These are phyloP conservation scores for Xenoacremonium recifei DNA, from an alignment of 2,329 filamentous ascomycete species.

Conservation along the genomic window DNA sequence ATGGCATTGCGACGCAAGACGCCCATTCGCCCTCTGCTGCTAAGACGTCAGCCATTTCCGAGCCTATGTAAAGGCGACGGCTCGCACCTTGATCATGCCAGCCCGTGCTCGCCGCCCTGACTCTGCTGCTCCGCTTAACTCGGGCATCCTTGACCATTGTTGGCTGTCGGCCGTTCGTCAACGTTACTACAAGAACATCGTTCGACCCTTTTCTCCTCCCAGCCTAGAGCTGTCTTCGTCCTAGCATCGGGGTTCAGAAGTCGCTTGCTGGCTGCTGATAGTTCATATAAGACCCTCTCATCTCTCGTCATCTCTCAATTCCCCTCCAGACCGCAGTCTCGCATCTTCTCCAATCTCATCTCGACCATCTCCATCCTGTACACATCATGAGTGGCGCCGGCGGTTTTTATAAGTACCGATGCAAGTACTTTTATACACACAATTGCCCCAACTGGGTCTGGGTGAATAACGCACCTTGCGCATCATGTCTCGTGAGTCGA, in stretches of 20 bases:
- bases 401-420: slow-evolving; percentile 52
- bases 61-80: slow-evolving; percentile 20
- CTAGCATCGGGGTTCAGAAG: slow-evolving; percentile 21
- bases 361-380: slow-evolving; percentile 12
- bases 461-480: slow-evolving; percentile 49
- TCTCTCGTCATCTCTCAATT: slow-evolving; percentile 15
- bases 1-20: slow-evolving; percentile 27
- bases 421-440: slow-evolving; percentile 53
- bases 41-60: slow-evolving; percentile 24
- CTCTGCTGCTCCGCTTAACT: slow-evolving; percentile 20
- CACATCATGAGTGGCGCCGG: slow-evolving; percentile 33
- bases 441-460: slow-evolving; percentile 56
- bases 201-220: slow-evolving; percentile 23
- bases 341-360: slow-evolving; percentile 4
- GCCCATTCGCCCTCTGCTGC: slow-evolving; percentile 25
- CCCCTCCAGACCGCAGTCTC: slow-evolving; percentile 11
- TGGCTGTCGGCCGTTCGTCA: slow-evolving; percentile 20
- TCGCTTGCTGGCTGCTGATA: slow-evolving; percentile 23
- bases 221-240: slow-evolving; percentile 18
- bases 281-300: slow-evolving; percentile 23
- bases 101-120: slow-evolving; percentile 19
- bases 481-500: slow-evolving; percentile 47
- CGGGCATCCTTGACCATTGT: slow-evolving; percentile 27
- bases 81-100: slow-evolving; percentile 29
- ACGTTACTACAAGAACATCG: slow-evolving; percentile 27